These are phyloP conservation scores for Hypericum androsaemum DNA, from an alignment of 345 rosid species.

Conservation along the genomic window DNA sequence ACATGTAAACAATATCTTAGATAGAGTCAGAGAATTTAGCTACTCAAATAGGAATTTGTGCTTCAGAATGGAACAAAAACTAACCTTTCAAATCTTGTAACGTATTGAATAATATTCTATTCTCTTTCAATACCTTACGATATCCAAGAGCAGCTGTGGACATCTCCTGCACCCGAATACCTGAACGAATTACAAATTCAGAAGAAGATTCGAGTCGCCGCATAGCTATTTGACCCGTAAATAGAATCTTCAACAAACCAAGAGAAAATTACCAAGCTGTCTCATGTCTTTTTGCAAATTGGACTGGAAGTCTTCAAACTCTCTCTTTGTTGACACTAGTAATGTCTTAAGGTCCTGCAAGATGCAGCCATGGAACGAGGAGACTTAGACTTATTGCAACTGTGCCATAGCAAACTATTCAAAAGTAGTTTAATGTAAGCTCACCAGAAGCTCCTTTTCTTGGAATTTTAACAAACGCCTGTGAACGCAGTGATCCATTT, in stretches of 20 bases:
- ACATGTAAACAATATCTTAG: neutral
- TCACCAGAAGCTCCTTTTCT: slow-evolving; percentile 65
- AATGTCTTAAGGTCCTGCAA: slow-evolving; percentile 63
- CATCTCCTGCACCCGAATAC: slow-evolving; percentile 67
- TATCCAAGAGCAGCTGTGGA: slow-evolving; percentile 77
- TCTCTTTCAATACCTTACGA: slow-evolving; percentile 75
- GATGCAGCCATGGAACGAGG: slow-evolving; percentile 1
- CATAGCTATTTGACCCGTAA: neutral
- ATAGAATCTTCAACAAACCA: slow-evolving; percentile 8
- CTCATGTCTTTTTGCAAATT: slow-evolving; percentile 55
- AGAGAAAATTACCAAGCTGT: slow-evolving; percentile 44
- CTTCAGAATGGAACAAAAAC: neutral
- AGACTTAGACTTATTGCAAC: neutral
- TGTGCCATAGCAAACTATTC: slow-evolving; percentile 1
- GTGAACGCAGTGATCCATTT: slow-evolving; percentile 34
- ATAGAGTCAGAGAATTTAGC: too few relatives aligned
- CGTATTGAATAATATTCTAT: slow-evolving; percentile 76
- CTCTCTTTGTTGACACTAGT: slow-evolving; percentile 44
- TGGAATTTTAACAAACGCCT: slow-evolving; percentile 45
- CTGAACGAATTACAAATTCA: slow-evolving; percentile 30
- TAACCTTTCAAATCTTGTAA: slow-evolving; percentile 97
- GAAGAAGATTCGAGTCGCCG: neutral
- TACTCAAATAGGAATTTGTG: too few relatives aligned
- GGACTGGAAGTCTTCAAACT: slow-evolving; percentile 50
- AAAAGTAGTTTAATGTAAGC: slow-evolving; percentile 10